These are phyloP conservation scores for Globisporangium spiculum DNA, from an alignment of 352 stramenopile species.

Conservation along the genomic window DNA sequence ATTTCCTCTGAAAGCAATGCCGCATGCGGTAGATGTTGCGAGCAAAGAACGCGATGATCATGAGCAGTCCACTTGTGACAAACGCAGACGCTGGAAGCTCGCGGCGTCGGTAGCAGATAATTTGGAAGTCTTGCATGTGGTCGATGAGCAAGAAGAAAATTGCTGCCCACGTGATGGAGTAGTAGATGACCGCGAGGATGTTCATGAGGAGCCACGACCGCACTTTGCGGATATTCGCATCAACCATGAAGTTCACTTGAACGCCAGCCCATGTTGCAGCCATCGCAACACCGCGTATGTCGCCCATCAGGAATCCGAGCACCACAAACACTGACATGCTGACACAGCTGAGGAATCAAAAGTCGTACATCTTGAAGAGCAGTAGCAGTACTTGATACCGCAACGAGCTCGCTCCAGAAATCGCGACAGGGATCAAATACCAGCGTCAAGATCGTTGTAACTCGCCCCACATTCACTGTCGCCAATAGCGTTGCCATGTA, in stretches of 20 bases:
- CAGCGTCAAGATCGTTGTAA: neutral
- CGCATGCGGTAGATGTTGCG: conserved; percentile 8
- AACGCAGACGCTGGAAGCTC: neutral
- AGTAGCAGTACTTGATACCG: neutral
- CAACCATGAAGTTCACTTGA: conserved; percentile 7
- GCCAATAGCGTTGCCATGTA: neutral
- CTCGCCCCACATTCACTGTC: neutral
- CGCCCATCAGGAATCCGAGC: neutral
- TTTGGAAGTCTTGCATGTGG: neutral
- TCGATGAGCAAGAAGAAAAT: neutral
- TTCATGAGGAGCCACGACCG: conserved; percentile 12
- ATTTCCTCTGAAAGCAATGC: neutral
- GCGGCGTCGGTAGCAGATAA: neutral
- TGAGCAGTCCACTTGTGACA: neutral
- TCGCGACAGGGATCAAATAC: neutral
- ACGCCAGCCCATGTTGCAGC: conserved; percentile 2
- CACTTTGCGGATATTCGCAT: conserved; percentile 5
- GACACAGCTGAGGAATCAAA: conserved; percentile 7
- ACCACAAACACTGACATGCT: conserved; percentile 2
- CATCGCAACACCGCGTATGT: conserved; percentile 6
- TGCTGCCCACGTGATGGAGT: neutral
- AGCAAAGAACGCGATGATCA: neutral
- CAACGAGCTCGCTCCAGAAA: neutral
- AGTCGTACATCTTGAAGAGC: conserved; percentile 5
- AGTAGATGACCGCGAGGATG: neutral